These are phyloP conservation scores for Dendrobium catenatum DNA, from an alignment of 106 monocot genomes.

Conservation along the genomic window DNA sequence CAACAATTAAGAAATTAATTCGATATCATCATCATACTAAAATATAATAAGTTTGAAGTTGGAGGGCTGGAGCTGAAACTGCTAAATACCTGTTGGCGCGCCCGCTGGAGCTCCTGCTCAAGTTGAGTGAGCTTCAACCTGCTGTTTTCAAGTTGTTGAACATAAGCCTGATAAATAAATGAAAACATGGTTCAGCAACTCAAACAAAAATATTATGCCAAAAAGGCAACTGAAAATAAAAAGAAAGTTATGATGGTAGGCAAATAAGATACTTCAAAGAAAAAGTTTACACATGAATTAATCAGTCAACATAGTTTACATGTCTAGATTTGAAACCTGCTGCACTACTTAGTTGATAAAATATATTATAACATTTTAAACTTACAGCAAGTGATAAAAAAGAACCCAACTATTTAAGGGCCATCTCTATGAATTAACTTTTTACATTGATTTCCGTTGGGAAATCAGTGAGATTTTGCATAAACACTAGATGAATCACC, in stretches of 20 bases:
- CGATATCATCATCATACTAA: neutral
- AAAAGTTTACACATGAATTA: neutral
- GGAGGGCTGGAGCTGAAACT: neutral
- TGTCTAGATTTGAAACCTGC: no score
- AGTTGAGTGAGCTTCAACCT: conserved; percentile 51
- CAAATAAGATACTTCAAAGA: neutral
- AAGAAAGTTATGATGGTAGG: neutral
- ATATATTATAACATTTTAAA: neutral
- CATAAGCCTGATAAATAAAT: conserved; percentile 30
- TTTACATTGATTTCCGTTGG: neutral
- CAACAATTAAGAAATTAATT: neutral
- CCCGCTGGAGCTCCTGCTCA: conserved; percentile 56
- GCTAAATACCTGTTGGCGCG: conserved; percentile 38
- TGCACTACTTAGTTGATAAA: neutral
- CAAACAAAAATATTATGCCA: neutral
- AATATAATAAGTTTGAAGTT: neutral
- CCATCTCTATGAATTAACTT: neutral
- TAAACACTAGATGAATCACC: neutral
- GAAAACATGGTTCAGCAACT: neutral
- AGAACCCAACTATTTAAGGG: neutral
- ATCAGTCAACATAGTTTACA: no score
- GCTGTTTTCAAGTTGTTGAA: conserved; percentile 57
- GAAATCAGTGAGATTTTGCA: neutral
- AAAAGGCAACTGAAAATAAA: neutral
- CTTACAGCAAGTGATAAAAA: neutral